Evolutionary conservation across 176 grass and related monocot species (phyloP).

Genomic region (Metroxylon sagu): DNA sequence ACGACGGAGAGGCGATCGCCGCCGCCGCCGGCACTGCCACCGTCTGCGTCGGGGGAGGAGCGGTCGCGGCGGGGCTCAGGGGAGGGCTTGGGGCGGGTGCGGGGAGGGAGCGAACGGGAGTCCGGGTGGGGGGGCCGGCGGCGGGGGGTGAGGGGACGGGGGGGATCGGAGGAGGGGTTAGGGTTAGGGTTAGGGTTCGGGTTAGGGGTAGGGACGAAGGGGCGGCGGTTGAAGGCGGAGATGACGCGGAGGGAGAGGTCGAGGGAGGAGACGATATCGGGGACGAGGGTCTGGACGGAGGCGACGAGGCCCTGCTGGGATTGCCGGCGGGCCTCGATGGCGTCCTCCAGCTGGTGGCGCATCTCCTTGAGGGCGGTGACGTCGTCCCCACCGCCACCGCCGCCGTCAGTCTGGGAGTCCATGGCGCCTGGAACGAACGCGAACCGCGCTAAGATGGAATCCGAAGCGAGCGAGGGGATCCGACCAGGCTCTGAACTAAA

Average conservation of each 20-base stretch:
- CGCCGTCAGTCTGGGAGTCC: constrained; percentile 32
- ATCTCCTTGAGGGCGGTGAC: constrained; percentile 55
- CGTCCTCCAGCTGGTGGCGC: constrained; percentile 55
- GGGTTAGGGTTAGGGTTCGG: constrained; percentile 29
- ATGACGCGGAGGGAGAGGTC: constrained; percentile 70
- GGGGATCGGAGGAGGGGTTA: constrained; percentile 20
- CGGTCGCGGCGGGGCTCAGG: constrained; percentile 16
- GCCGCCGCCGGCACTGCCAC: too few relatives aligned
- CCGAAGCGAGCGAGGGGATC: too few relatives aligned
- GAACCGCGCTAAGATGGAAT: too few relatives aligned
- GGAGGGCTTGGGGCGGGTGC: constrained; percentile 45
- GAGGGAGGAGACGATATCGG: constrained; percentile 63
- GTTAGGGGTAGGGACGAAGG: constrained; percentile 53
- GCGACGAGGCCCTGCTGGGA: constrained; percentile 65
- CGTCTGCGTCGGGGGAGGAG: constrained; percentile 6
- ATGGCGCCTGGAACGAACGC: not conserved
- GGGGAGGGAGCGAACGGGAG: constrained; percentile 27
- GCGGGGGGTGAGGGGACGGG: constrained; percentile 27
- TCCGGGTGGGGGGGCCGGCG: constrained; percentile 31
- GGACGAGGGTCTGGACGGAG: constrained; percentile 62
- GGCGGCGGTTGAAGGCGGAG: constrained; percentile 71
- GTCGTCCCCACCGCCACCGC: constrained; percentile 38
- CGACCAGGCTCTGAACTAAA: too few relatives aligned
- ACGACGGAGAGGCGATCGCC: constrained; percentile 51
- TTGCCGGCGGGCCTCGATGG: constrained; percentile 48